A percentile compares a stretch with the other conserved stretches of the same genome.
Evolutionary conservation across 2,329 filamentous ascomycete genomes (phyloP).

Genomic region (Chaetothyriales sp.): DNA sequence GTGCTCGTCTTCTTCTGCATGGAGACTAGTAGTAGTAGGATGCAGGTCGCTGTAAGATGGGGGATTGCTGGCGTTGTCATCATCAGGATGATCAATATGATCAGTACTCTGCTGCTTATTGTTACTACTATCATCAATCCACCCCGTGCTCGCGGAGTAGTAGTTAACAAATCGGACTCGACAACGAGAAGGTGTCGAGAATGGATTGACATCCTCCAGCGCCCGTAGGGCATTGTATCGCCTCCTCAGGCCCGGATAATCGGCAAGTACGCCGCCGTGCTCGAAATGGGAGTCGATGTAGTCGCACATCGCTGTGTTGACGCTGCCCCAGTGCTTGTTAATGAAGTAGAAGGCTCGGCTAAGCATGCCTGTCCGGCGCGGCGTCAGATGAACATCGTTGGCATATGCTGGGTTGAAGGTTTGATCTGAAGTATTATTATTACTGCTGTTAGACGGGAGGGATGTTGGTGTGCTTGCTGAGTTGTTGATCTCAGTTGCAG

Average conservation of each 20-base stretch:
- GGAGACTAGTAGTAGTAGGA: neutral
- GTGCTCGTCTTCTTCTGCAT: neutral
- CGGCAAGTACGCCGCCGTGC: conserved; percentile 66
- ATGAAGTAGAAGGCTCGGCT: conserved; percentile 57
- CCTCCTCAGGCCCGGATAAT: conserved; percentile 53
- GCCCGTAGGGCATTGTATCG: conserved; percentile 56
- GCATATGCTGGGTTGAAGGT: conserved; percentile 61
- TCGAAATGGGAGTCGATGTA: conserved; percentile 70
- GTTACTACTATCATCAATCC: conserved; percentile 38
- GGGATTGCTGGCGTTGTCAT: neutral
- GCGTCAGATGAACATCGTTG: conserved; percentile 58
- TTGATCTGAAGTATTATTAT: conserved; percentile 34
- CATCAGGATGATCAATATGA: neutral
- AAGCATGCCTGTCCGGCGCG: conserved; percentile 51
- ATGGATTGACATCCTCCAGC: conserved; percentile 55
- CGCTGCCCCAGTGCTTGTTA: conserved; percentile 61
- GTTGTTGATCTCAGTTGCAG: neutral
- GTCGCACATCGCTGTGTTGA: conserved; percentile 54
- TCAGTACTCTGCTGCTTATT: neutral
- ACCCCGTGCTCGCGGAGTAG: conserved; percentile 71
- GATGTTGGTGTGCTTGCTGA: neutral
- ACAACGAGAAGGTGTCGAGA: conserved; percentile 18
- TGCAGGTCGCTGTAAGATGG: neutral
- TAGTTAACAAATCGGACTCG: conserved; percentile 74
- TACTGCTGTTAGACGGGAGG: no score